Evolutionary conservation across 2,329 filamentous ascomycete species (phyloP).

Genomic region (Exophiala spinifera): DNA sequence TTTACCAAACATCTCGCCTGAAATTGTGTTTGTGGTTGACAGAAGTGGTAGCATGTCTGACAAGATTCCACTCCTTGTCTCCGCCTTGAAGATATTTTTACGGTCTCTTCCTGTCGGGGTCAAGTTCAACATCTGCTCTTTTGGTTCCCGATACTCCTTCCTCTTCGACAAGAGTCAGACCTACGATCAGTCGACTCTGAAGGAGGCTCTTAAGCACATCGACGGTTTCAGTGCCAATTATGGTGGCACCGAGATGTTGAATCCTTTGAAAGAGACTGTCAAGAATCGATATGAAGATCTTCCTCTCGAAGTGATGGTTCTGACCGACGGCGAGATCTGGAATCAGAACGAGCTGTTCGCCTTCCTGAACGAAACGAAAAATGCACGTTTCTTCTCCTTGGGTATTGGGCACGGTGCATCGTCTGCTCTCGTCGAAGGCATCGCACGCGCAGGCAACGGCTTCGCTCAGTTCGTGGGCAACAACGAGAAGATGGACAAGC

Average conservation of each 20-base stretch:
- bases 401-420: slow-evolving; percentile 57
- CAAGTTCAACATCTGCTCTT: slow-evolving; percentile 59
- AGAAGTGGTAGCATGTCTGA: slow-evolving; percentile 60
- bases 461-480: slow-evolving; percentile 61
- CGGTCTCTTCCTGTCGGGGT: slow-evolving; percentile 57
- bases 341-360: slow-evolving; percentile 48
- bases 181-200: slow-evolving; percentile 46
- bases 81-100: slow-evolving; percentile 56
- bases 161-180: slow-evolving; percentile 49
- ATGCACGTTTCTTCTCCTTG: slow-evolving; percentile 54
- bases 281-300: slow-evolving; percentile 44
- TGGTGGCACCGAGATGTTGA: slow-evolving; percentile 55
- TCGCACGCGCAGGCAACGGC: slow-evolving; percentile 57
- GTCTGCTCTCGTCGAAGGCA: slow-evolving; percentile 56
- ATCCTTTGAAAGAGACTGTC: slow-evolving; percentile 40
- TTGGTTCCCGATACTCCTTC: slow-evolving; percentile 48
- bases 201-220: slow-evolving; percentile 45
- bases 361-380: slow-evolving; percentile 45
- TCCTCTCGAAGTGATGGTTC: slow-evolving; percentile 52
- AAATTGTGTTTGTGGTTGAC: slow-evolving; percentile 72
- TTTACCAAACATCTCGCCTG: slow-evolving; percentile 54
- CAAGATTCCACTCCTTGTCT: slow-evolving; percentile 48
- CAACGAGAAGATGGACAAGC: slow-evolving; percentile 64
- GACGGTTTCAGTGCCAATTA: slow-evolving; percentile 44
- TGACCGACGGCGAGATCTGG: slow-evolving; percentile 58